A percentile compares a stretch with the other conserved stretches of the same genome.
Evolutionary conservation across 805 yeast species (phyloP).

Genomic region (Metschnikowia reukaufii): DNA sequence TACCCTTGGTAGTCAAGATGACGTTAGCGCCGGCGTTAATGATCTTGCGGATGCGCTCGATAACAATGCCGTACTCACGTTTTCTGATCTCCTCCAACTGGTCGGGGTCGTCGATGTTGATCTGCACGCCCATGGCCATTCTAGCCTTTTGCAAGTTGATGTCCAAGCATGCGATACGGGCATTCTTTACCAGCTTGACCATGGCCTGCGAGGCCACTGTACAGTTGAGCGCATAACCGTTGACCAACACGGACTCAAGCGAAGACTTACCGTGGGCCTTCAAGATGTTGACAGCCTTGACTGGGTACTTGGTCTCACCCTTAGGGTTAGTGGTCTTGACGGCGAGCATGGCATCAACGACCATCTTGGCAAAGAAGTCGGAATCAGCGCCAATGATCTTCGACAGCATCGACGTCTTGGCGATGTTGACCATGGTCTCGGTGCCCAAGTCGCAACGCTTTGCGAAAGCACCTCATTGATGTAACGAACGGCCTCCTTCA

Average conservation of each 20-base stretch:
- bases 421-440: conserved; percentile 84
- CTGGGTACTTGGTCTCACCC: conserved; percentile 91
- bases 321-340: conserved; percentile 86
- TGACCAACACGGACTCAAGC: conserved; percentile 77
- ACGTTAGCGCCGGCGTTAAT: conserved; percentile 90
- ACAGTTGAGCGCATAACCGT: conserved; percentile 96
- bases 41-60: conserved; percentile 80
- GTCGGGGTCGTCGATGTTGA: conserved; percentile 96
- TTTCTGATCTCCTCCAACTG: conserved; percentile 90
- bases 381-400: conserved; percentile 94
- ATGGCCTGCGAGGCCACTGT: conserved; percentile 97
- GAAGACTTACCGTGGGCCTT: conserved; percentile 97
- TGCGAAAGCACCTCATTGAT: conserved; percentile 81
- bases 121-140: conserved; percentile 98
- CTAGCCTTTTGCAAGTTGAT: conserved; percentile 92
- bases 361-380: conserved; percentile 85
- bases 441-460: conserved; percentile 79
- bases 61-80: conserved; percentile 81
- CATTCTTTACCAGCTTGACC: conserved; percentile 67
- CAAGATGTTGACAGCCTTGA: conserved; percentile 91
- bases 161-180: conserved; percentile 86
- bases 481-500: conserved; percentile 85
- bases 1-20: conserved; percentile 89
- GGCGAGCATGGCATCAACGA: conserved; percentile 92
- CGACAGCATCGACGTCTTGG: conserved; percentile 95